Evolutionary conservation across 306 rosid genomes (phyloP), one percentile per base, ranked within the genome.

Genomic region (Elaeagnus macrophylla): DNA sequence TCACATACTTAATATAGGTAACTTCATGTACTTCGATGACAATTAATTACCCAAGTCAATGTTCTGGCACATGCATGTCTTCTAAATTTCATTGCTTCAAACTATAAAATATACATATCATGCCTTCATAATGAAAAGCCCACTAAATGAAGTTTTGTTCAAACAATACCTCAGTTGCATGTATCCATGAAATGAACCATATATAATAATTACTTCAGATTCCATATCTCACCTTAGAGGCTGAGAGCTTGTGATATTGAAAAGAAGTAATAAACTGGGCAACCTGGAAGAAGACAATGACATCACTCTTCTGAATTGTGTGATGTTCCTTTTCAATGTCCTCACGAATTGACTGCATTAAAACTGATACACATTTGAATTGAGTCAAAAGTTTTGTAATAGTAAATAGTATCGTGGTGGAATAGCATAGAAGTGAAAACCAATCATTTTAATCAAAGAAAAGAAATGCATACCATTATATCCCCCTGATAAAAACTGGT

Each of bases 251-350:
- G 79, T 70, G 72, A 71, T 83, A 78, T 65, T 91, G 97, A 68
- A 80, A 91, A 67, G 96, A 80, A 66, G 81, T 78, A 76, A 73
- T 81, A 78, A 91, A 91, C 72, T 84, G 94, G 50, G 91, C 91
- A 52, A 86, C 94, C 50, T 80, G 87, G 80, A 91, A 86, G 77
- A 86, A 91, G 72, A 84, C 71, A 64, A 71, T 54, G 13, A 91
- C 64, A 61, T 91, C 97, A 40, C 71, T 80, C 48, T 65, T 73
- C 62, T 86, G 93, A 68, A 91, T 71, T 39, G 89, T 61, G 59
- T 81, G 91, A 62, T 84, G 94, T 47, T 91, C 97, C 81, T 76
- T 91, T 52, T 54, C 86, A 69, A 86, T 84, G 71, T 82, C 95
- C 71, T 80, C 84, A 9, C 78, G 76, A 57, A 91, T 58, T 12